Evolutionary conservation across 2,329 filamentous ascomycete species (phyloP).

Genomic region (Aurifilum marmelostoma): DNA sequence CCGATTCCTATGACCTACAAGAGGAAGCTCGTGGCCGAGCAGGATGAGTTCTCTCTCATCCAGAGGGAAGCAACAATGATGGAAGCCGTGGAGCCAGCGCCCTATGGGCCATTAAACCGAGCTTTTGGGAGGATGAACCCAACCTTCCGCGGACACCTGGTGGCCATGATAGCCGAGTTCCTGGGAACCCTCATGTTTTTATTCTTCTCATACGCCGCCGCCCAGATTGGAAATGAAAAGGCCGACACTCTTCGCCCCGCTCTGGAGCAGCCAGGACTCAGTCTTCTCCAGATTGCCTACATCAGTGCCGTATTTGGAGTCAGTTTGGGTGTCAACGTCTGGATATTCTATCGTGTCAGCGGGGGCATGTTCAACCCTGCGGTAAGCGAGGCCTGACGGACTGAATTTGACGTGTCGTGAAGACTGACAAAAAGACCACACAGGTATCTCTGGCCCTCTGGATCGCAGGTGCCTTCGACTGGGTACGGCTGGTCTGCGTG

Average conservation of each 20-base stretch:
- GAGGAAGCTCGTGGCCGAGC: slow-evolving; percentile 1
- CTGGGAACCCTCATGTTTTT: slow-evolving; percentile 58
- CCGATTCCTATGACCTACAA: slow-evolving; percentile 12
- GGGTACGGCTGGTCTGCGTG: slow-evolving; percentile 54
- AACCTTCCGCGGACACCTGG: slow-evolving; percentile 34
- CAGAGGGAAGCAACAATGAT: slow-evolving; percentile 16
- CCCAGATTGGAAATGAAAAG: slow-evolving; percentile 35
- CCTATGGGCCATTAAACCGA: slow-evolving; percentile 11
- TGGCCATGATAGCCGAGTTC: slow-evolving; percentile 53
- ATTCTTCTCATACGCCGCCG: slow-evolving; percentile 41
- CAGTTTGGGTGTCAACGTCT: slow-evolving; percentile 57
- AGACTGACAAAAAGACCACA: background rate
- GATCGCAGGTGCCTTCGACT: slow-evolving; percentile 59
- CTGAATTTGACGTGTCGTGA: too few relatives aligned
- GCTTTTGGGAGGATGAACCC: slow-evolving; percentile 21
- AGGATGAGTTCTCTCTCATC: slow-evolving; percentile 13
- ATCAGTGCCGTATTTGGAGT: slow-evolving; percentile 55
- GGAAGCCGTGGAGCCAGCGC: slow-evolving; percentile 15
- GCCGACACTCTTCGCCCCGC: slow-evolving; percentile 20
- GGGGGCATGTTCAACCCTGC: slow-evolving; percentile 57
- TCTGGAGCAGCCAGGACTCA: slow-evolving; percentile 23
- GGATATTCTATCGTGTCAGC: slow-evolving; percentile 59
- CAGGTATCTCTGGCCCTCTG: slow-evolving; percentile 58
- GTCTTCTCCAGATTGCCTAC: slow-evolving; percentile 39
- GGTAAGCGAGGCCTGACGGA: slow-evolving; percentile 16